Conservation (phyloP, 345 rosid genomes). For the Raphanus raphanistrum region DNA sequence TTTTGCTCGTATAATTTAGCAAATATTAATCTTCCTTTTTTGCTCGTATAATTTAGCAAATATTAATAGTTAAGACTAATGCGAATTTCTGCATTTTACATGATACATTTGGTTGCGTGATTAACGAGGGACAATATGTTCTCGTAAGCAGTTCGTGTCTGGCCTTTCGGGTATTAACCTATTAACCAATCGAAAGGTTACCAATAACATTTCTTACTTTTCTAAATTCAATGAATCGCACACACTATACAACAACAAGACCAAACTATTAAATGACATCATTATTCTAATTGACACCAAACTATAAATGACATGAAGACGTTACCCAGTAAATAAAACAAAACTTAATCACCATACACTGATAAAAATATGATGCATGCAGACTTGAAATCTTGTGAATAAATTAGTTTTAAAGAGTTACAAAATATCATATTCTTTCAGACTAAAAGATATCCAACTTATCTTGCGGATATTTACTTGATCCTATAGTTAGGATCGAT, state of each 20-base stretch:
- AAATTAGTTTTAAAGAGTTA: not conserved
- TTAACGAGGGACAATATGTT: slow-evolving; percentile 6
- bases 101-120: slow-evolving; percentile 5
- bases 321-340: not conserved
- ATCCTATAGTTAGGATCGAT: slow-evolving; percentile 17
- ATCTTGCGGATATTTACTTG: slow-evolving; percentile 15
- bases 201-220: not conserved
- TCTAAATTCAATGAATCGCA: slow-evolving; percentile 27
- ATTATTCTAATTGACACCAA: not conserved
- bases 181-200: slow-evolving; percentile 13
- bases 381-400: not conserved
- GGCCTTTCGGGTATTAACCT: not conserved
- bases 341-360: not conserved
- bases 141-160: not conserved
- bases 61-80: not conserved
- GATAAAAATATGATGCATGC: not conserved
- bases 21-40: not conserved
- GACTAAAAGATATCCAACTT: slow-evolving; percentile 1
- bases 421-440: not conserved
- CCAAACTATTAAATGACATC: not conserved
- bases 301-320: not conserved
- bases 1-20: not conserved
- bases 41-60: not conserved
- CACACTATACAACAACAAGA: not conserved
- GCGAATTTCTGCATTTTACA: not conserved